Percentiles rank a stretch among this genome's conserved stretches.
phyloP scores from a whole-genome alignment of 1,284 basidiomycete species.

The Irpex lacteus region DNA sequence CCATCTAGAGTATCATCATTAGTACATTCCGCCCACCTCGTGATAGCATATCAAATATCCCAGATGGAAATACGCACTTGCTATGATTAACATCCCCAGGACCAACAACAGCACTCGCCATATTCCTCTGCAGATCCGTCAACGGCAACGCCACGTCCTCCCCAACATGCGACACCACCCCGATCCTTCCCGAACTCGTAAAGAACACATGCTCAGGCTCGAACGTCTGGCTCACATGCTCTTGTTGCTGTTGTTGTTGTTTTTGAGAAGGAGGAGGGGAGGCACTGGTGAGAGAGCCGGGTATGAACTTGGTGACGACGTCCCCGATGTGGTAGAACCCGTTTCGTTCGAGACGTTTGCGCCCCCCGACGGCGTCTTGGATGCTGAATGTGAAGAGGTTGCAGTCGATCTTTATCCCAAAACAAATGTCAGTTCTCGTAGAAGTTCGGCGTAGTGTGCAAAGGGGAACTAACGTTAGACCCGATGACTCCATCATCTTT shows the following conservation, averaged over 20 bases:
- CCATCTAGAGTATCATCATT: constrained; percentile 43
- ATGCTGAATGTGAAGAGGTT: constrained; percentile 76
- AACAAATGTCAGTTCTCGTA: neutral
- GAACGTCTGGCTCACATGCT: constrained; percentile 26
- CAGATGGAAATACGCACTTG: constrained; percentile 41
- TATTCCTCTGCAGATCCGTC: constrained; percentile 76
- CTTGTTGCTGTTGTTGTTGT: constrained; percentile 14
- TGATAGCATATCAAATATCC: neutral
- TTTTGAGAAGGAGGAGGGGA: no score
- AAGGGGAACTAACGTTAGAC: constrained; percentile 54
- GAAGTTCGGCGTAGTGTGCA: neutral
- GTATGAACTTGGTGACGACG: constrained; percentile 65
- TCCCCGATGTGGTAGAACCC: constrained; percentile 72
- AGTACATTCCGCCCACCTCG: no score
- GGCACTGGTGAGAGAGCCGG: constrained; percentile 41
- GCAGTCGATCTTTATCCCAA: constrained; percentile 52
- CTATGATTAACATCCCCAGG: constrained; percentile 65
- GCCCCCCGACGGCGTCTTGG: constrained; percentile 33
- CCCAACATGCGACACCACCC: constrained; percentile 69
- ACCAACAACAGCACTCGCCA: constrained; percentile 52
- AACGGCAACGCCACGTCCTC: constrained; percentile 60
- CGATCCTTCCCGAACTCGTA: constrained; percentile 79
- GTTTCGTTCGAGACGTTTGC: constrained; percentile 50
- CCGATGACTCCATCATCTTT: constrained; percentile 63
- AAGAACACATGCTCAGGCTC: constrained; percentile 71